A percentile compares a stretch with the other conserved stretches of the same genome.
Evolutionary conservation across 768 basidiomycete genomes (phyloP).

Genomic region (Leccinum obscurum): DNA sequence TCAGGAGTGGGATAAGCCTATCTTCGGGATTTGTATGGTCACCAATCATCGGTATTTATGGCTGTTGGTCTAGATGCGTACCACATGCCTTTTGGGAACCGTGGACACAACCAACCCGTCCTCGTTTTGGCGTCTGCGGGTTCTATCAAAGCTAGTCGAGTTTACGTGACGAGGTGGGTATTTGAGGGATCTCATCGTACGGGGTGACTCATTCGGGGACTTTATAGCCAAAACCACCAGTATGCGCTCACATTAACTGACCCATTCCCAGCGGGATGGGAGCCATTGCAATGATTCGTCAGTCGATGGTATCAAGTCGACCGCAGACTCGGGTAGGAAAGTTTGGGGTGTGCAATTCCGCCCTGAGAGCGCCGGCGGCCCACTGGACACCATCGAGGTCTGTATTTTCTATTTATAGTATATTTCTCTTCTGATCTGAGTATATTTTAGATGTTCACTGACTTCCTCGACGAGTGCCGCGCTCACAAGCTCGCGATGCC

Average conservation of each 20-base stretch:
- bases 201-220: not conserved
- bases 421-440: too few relatives aligned
- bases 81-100: conserved; percentile 99
- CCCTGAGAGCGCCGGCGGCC: too few relatives aligned
- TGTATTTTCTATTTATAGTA: too few relatives aligned
- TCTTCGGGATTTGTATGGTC: conserved; percentile 99
- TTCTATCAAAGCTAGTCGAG: conserved; percentile 91
- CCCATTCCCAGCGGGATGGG: conserved; percentile 96
- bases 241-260: conserved; percentile 95
- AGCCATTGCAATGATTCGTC: conserved; percentile 99
- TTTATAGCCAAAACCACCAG: conserved; percentile 71
- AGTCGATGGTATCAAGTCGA: conserved; percentile 98
- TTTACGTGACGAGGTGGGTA: conserved; percentile 91
- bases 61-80: conserved; percentile 96
- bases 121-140: conserved; percentile 89
- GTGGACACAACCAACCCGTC: conserved; percentile 99
- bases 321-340: conserved; percentile 29
- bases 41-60: conserved; percentile 90
- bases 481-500: too few relatives aligned
- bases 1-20: conserved; percentile 86
- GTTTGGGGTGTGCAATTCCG: too few relatives aligned
- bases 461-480: too few relatives aligned
- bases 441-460: too few relatives aligned
- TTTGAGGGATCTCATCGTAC: not conserved
- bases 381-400: too few relatives aligned